Conservation (phyloP, 345 rosid species). For the Tarenaya hassleriana region DNA sequence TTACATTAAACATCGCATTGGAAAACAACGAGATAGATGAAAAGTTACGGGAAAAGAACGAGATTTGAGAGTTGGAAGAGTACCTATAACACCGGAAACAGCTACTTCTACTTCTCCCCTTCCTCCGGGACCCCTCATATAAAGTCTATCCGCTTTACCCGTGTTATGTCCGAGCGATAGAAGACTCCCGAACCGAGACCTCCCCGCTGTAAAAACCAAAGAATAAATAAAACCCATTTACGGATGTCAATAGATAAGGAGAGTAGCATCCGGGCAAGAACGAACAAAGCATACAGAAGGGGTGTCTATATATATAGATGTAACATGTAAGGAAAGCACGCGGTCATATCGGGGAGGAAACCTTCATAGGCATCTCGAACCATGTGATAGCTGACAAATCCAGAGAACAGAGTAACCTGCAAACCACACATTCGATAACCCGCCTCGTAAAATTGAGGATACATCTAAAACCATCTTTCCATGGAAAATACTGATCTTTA, state of each 20-base stretch:
- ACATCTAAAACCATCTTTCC: no score
- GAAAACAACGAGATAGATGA: no score
- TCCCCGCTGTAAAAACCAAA: constrained; percentile 47
- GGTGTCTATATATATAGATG: neutral
- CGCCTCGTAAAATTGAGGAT: no score
- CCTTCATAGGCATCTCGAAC: constrained; percentile 98
- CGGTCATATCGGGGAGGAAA: no score
- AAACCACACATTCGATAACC: neutral
- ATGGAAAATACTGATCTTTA: no score
- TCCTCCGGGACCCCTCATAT: constrained; percentile 98
- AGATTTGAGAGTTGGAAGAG: constrained; percentile 11
- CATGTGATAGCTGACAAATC: constrained; percentile 98
- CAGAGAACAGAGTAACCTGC: constrained; percentile 97
- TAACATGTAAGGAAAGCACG: no score
- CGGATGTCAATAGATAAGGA: no score
- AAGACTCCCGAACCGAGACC: constrained; percentile 76
- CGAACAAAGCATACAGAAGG: neutral
- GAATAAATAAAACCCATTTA: neutral
- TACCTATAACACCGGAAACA: constrained; percentile 88
- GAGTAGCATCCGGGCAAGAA: neutral
- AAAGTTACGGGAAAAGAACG: no score
- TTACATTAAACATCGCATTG: no score
- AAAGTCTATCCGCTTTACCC: constrained; percentile 78
- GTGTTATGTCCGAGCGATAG: constrained; percentile 62
- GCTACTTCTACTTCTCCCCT: constrained; percentile 99